A percentile compares a stretch with the other conserved stretches of the same genome.
phyloP scores from a whole-genome alignment of 106 monocot species.

The Phalaenopsis equestris region DNA sequence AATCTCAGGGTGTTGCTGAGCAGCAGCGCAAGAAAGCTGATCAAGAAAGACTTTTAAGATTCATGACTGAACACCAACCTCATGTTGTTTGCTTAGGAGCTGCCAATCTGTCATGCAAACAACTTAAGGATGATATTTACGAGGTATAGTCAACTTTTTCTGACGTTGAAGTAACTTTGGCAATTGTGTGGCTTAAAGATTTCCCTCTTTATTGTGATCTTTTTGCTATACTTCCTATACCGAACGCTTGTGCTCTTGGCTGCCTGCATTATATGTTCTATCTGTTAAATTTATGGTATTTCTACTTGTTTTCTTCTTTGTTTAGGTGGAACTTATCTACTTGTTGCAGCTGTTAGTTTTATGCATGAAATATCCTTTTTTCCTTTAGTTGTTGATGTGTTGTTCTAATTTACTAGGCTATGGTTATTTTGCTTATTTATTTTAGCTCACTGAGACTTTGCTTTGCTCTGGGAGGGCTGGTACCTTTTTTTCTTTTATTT shows the following conservation, averaged over 20 bases:
- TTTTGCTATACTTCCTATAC: not conserved
- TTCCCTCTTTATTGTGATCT: not conserved
- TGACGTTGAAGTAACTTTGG: not conserved
- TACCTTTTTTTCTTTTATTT: not conserved
- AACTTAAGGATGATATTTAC: conserved; percentile 90
- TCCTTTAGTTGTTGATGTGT: too few relatives aligned
- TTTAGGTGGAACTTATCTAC: not conserved
- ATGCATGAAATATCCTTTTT: not conserved
- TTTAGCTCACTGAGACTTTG: not conserved
- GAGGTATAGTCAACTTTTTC: conserved; percentile 41
- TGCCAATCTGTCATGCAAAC: conserved; percentile 62
- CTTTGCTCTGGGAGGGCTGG: not conserved
- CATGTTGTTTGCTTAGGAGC: conserved; percentile 83
- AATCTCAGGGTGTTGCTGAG: conserved; percentile 77
- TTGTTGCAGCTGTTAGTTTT: not conserved
- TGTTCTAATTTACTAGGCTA: too few relatives aligned
- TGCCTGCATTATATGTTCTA: too few relatives aligned
- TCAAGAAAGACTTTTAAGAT: conserved; percentile 68
- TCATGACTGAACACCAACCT: conserved; percentile 89
- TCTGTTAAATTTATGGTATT: not conserved
- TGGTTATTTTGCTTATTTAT: not conserved
- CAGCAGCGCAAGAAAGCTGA: conserved; percentile 85
- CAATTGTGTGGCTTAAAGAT: not conserved
- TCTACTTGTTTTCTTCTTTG: not conserved
- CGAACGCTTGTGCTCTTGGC: not conserved